Base-by-base conservation (phyloP, 805 yeast species). In the Candida boidinii region DNA sequence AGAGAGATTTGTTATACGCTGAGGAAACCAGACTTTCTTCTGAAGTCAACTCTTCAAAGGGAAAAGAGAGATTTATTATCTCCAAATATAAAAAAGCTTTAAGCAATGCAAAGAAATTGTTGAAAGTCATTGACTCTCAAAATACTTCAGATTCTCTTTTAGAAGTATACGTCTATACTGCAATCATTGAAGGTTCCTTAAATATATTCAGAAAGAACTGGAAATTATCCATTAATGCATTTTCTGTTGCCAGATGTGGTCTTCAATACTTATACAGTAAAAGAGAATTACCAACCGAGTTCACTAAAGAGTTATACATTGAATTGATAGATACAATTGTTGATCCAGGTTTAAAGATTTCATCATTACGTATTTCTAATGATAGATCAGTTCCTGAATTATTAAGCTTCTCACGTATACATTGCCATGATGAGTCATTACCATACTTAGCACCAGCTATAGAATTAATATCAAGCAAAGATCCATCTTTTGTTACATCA, bases 1-100 rank as follows among this genome's bases (percentile, higher is more conserved):
- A 92, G 55, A 70, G 95, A 49, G 83, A 85, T 44, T 61, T 77
- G 49, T 64, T 85, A 20, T 73, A 68, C 44, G 80, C 88, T 1
- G 66, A 75, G 52, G 87, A 80, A 53, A 64, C 76, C 33, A 71
- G 72, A 38, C 57, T 69, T 9, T 54, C 68, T 30, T 54, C 74
- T 39, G 84, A 74, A 39, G 65, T 74, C 26, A 69, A 70, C 37
- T 62, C 68, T 10, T 65, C 72, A 7, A 59, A 57, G 22, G 51
- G 60, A 43, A 63, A 50, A 51, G 62, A 69, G n/a, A 68, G 68
- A 34, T 70, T 78, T 38, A 58, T 81, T 44, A 49, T 66, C 9
- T 70, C 87, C 18, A 82, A 83, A 53, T 68, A 81, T 39, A 84
- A 79, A 49, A 79, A 72, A 53, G 75, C 90, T 2, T 53, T 68